Base-by-base conservation (phyloP, 2,329 filamentous ascomycete species). In the Metarhizium brunneum region DNA sequence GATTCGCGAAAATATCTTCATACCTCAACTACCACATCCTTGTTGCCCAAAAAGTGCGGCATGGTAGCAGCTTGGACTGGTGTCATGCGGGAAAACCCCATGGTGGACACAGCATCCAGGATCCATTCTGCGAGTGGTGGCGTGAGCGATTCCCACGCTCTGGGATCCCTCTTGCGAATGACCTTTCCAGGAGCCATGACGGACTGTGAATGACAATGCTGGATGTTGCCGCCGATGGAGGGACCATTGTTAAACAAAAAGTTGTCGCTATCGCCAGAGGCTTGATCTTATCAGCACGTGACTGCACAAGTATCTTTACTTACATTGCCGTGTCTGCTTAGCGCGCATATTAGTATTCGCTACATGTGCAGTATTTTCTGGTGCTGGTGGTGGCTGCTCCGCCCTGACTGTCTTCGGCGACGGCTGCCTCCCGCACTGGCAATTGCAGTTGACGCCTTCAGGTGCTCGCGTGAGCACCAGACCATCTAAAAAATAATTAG, bases 41-140 rank as follows among this genome's bases (percentile, higher is more conserved):
- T 95, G 69, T 95, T 88, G 53, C 84, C 86, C 73, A 92, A 85
- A 68, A 96, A 94, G 53, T 96, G 81, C 13, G 91, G 90, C 61
- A 96, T 87, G 4, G 90, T 87, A 57, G 90, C 92, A 48, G 92
- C 90, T 73, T 97, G 92, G n/a, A 96, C 92, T 1, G 92, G 92
- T 3, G 92, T 96, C 80, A 94, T 92, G 68, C 87, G 86, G 60
- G 79, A 76, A 71, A 96, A 96, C 58, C 90, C 90, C 86, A 94
- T 92, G 60, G 85, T 83, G 52, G 84, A 79, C 51, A 95, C 85
- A 57, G 90, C 91, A 61, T 95, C 89, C 54, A 94, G 76, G 56
- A 94, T 84, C 90, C 92, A 97, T 82, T 70, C 66, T 36, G 71
- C 65, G n/a, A 76, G 65, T 4, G 68, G 65, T 14, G 73, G 71